These are phyloP conservation scores for Nadsonia fulvescens DNA, from an alignment of 805 yeast genomes.

Conservation along the genomic window DNA sequence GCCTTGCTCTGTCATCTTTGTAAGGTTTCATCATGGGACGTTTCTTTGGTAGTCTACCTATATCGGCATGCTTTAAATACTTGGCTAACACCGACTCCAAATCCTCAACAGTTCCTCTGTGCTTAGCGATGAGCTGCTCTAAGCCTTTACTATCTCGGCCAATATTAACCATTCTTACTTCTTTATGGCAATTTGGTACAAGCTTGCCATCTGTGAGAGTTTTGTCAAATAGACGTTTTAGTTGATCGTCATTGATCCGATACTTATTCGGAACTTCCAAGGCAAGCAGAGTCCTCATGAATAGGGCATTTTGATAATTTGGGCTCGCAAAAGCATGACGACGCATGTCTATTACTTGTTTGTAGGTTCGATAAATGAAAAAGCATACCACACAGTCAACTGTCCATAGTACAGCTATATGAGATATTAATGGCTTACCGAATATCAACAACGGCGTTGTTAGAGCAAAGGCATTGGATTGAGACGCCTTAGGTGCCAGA, in stretches of 20 bases:
- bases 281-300: conserved; percentile 17
- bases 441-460: conserved; percentile 20
- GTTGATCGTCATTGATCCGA: conserved; percentile 14
- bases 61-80: conserved; percentile 13
- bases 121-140: conserved; percentile 12
- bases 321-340: conserved; percentile 10
- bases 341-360: conserved; percentile 11
- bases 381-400: conserved; percentile 13
- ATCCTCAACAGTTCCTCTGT: conserved; percentile 11
- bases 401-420: conserved; percentile 19
- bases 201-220: too few relatives aligned
- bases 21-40: conserved; percentile 12
- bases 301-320: conserved; percentile 12
- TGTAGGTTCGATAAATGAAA: too few relatives aligned
- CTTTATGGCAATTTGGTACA: too few relatives aligned
- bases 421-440: conserved; percentile 18
- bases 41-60: conserved; percentile 11
- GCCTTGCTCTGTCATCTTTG: conserved; percentile 7
- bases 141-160: conserved; percentile 16
- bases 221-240: too few relatives aligned
- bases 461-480: conserved; percentile 17
- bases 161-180: conserved; percentile 14
- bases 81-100: conserved; percentile 16
- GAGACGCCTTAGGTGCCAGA: conserved; percentile 12
- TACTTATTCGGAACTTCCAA: conserved; percentile 15